These are phyloP conservation scores for Haplosporangium gracile DNA, from an alignment of 192 early-diverging fungal species.

Conservation along the genomic window DNA sequence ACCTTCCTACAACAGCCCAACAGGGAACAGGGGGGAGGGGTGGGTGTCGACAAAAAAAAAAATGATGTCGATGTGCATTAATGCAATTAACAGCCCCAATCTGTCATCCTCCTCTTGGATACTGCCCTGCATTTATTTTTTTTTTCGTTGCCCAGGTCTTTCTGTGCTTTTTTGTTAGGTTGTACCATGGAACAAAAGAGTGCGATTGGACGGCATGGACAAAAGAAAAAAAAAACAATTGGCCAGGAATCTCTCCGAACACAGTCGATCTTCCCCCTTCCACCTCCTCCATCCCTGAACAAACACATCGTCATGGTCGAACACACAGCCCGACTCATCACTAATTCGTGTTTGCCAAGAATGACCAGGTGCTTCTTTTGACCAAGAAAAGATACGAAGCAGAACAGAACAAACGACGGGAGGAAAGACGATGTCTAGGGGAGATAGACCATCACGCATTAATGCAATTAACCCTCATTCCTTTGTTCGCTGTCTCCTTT, in stretches of 20 bases:
- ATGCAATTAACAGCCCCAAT: constrained; percentile 18
- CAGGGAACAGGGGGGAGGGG: background rate
- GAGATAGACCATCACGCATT: constrained; percentile 11
- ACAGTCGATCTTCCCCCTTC: background rate
- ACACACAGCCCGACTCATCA: background rate
- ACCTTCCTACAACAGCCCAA: background rate
- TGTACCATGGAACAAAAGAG: background rate
- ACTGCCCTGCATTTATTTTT: background rate
- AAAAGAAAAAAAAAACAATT: background rate
- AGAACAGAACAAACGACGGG: background rate
- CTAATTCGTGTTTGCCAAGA: constrained; percentile 3
- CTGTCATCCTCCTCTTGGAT: background rate
- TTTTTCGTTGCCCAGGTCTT: background rate
- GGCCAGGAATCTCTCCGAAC: constrained; percentile 14
- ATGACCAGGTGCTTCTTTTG: background rate
- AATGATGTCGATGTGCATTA: constrained; percentile 12
- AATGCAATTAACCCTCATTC: constrained; percentile 27
- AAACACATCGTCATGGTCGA: background rate
- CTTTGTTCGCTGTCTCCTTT: background rate
- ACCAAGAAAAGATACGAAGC: background rate
- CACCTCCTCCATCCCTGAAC: background rate
- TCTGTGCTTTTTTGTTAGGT: background rate
- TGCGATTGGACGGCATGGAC: background rate
- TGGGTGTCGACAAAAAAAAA: background rate
- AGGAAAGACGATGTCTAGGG: constrained; percentile 2